phyloP scores from a whole-genome alignment of 495 filamentous ascomycete species.

The Aspergillus heteromorphus region DNA sequence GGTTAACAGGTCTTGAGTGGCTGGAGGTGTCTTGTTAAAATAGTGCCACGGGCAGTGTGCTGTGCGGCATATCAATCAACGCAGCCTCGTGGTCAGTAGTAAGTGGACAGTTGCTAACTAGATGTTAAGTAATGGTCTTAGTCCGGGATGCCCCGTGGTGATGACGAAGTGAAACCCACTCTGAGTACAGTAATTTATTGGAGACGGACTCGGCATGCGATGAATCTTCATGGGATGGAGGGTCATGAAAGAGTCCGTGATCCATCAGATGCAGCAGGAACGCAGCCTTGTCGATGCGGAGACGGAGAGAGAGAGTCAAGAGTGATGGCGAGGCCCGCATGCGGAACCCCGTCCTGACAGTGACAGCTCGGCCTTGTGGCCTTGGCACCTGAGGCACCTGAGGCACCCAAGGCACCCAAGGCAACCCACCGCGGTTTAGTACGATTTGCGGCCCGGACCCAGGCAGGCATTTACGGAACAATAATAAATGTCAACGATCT shows the following conservation, averaged over 20 bases:
- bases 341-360: constrained; percentile 3
- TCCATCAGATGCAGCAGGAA: neutral
- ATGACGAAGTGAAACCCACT: constrained; percentile 1
- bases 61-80: neutral
- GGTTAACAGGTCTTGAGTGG: neutral
- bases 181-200: neutral
- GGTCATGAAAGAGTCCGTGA: neutral
- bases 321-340: constrained; percentile 12
- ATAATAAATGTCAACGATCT: too few relatives aligned
- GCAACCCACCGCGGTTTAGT: neutral
- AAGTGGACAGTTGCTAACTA: neutral
- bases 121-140: neutral
- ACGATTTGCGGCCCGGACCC: neutral
- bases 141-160: neutral
- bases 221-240: too few relatives aligned
- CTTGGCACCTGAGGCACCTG: constrained; percentile 17
- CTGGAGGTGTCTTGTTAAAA: neutral
- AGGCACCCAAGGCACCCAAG: constrained; percentile 7
- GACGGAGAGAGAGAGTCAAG: neutral
- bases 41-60: neutral
- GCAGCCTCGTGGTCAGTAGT: neutral
- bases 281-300: neutral
- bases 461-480: neutral
- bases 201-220: neutral
- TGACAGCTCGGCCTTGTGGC: neutral